Conservation (phyloP, 2,329 filamentous ascomycete genomes). For the Emergomyces pasteurianus region DNA sequence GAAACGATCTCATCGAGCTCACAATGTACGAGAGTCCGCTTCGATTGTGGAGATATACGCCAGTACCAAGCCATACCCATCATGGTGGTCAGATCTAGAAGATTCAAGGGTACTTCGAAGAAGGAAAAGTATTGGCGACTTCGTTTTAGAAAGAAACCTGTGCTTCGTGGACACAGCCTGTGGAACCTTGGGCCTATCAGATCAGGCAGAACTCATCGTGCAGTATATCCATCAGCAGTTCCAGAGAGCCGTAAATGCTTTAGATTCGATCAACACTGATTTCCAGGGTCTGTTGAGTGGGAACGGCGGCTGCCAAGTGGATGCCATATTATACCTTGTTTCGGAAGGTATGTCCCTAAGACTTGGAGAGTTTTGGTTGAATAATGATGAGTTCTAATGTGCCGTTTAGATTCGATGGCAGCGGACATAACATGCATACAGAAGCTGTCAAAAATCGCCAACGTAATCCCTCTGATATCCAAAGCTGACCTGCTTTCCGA, state of each 20-base stretch:
- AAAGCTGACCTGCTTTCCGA: slow-evolving; percentile 58
- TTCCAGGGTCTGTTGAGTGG: slow-evolving; percentile 67
- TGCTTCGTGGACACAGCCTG: slow-evolving; percentile 81
- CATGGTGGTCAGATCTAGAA: slow-evolving; percentile 78
- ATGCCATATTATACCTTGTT: slow-evolving; percentile 74
- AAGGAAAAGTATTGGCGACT: slow-evolving; percentile 61
- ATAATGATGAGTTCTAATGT: slow-evolving; percentile 4
- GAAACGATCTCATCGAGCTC: not conserved
- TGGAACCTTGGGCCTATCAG: slow-evolving; percentile 40
- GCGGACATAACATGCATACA: slow-evolving; percentile 62
- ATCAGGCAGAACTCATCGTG: slow-evolving; percentile 48
- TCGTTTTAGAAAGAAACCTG: slow-evolving; percentile 77
- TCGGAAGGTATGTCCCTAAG: slow-evolving; percentile 50
- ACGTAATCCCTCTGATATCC: slow-evolving; percentile 71
- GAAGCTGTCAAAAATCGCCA: slow-evolving; percentile 60
- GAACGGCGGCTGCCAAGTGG: slow-evolving; percentile 70
- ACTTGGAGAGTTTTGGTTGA: not conserved
- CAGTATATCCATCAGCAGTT: slow-evolving; percentile 64
- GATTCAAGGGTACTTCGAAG: slow-evolving; percentile 48
- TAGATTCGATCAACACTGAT: slow-evolving; percentile 57
- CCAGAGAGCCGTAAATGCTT: slow-evolving; percentile 48
- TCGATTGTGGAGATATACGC: slow-evolving; percentile 58
- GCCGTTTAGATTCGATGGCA: slow-evolving; percentile 40
- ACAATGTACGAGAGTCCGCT: slow-evolving; percentile 5
- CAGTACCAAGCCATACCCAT: slow-evolving; percentile 72